A percentile compares a stretch with the other conserved stretches of the same genome.
phyloP scores from a whole-genome alignment of 768 basidiomycete species.

The Kondoa malvinella region DNA sequence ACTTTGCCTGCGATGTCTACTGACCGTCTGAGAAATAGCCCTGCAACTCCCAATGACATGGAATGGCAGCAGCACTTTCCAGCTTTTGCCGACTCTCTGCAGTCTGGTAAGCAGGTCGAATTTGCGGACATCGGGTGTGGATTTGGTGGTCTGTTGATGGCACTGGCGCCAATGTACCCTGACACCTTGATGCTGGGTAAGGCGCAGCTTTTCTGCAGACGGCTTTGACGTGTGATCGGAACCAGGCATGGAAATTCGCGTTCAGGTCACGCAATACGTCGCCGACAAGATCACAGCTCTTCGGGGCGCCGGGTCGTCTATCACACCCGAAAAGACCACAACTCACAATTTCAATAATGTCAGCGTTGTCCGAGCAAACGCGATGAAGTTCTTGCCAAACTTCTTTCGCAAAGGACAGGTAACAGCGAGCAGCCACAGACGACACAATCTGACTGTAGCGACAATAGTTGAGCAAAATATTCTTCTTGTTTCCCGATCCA shows the following conservation, averaged over 20 bases:
- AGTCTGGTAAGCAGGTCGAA: conserved; percentile 65
- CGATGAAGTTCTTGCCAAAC: conserved; percentile 97
- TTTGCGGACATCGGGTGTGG: conserved; percentile 97
- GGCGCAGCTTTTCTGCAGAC: conserved; percentile 20
- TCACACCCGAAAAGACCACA: conserved; percentile 9
- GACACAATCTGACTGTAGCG: not conserved
- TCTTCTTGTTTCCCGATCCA: conserved; percentile 97
- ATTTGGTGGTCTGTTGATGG: conserved; percentile 80
- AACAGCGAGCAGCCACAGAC: conserved; percentile 14
- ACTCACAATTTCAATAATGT: conserved; percentile 11
- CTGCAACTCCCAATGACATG: not conserved
- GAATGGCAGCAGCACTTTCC: conserved; percentile 36
- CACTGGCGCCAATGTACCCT: conserved; percentile 77
- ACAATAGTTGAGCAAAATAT: conserved; percentile 57
- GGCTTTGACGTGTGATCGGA: not conserved
- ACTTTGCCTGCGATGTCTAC: not conserved
- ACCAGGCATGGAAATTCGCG: conserved; percentile 87
- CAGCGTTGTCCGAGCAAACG: conserved; percentile 53
- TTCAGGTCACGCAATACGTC: conserved; percentile 91
- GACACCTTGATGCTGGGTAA: conserved; percentile 81
- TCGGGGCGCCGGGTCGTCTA: conserved; percentile 38
- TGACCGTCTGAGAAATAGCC: too few relatives aligned
- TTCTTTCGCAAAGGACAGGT: conserved; percentile 76
- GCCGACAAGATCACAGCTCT: conserved; percentile 83
- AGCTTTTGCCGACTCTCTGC: conserved; percentile 50